These are phyloP conservation scores for Strobilomyces dryophilus DNA, from an alignment of 768 basidiomycete species.

Conservation along the genomic window DNA sequence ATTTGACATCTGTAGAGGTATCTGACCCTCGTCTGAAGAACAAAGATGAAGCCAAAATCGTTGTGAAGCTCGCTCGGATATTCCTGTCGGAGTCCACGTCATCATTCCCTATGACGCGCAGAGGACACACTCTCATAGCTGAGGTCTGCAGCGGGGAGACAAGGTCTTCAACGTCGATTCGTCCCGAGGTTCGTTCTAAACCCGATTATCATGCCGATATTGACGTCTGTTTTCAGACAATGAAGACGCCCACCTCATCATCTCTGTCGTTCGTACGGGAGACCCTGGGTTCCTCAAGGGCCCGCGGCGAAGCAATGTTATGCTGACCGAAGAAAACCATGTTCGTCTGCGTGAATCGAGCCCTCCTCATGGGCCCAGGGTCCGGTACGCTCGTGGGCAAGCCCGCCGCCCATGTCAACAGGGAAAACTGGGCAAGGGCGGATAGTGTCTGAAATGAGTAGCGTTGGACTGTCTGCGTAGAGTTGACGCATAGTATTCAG, in stretches of 20 bases:
- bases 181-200: constrained; percentile 61
- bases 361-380: too few relatives aligned
- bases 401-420: constrained; percentile 12
- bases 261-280: constrained; percentile 61
- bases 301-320: constrained; percentile 71
- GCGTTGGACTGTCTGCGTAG: too few relatives aligned
- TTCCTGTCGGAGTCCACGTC: constrained; percentile 48
- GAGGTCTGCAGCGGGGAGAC: constrained; percentile 56
- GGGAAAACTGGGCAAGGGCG: constrained; percentile 13
- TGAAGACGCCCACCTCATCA: constrained; percentile 65
- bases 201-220: neutral
- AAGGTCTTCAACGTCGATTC: constrained; percentile 75
- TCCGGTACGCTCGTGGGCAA: constrained; percentile 23
- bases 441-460: neutral
- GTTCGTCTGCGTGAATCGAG: constrained; percentile 57
- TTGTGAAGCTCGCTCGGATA: constrained; percentile 49
- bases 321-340: constrained; percentile 74
- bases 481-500: too few relatives aligned
- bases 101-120: too few relatives aligned
- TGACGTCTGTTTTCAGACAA: constrained; percentile 52
- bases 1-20: too few relatives aligned
- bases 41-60: too few relatives aligned
- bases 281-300: constrained; percentile 72
- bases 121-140: constrained; percentile 30
- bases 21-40: too few relatives aligned